These are phyloP conservation scores for Gymnopilus junonius DNA, from an alignment of 768 basidiomycete species.

Conservation along the genomic window DNA sequence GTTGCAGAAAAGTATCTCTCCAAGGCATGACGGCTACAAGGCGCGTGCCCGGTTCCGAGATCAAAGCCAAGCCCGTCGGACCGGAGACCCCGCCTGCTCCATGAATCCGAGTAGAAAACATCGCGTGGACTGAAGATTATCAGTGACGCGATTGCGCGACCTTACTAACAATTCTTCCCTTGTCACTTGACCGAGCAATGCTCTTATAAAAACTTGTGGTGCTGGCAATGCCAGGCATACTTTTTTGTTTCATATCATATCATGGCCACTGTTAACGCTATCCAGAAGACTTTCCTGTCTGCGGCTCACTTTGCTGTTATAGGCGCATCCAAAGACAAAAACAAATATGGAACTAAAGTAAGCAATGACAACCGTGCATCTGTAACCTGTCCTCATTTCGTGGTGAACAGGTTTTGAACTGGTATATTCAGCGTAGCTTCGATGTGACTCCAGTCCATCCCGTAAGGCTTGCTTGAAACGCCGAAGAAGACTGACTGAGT, in stretches of 20 bases:
- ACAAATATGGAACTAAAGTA: conserved; percentile 81
- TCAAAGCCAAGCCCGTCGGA: conserved; percentile 1
- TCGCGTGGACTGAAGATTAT: conserved; percentile 8
- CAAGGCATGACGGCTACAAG: conserved; percentile 26
- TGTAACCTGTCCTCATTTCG: neutral
- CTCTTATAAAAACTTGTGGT: conserved; percentile 8
- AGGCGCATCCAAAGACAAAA: conserved; percentile 80
- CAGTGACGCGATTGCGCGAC: conserved; percentile 14
- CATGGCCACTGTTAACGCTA: conserved; percentile 32
- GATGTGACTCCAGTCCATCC: conserved; percentile 77
- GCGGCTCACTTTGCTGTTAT: conserved; percentile 75
- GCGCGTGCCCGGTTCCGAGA: too few relatives aligned
- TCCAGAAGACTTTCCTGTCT: conserved; percentile 64
- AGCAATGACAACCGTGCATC: neutral
- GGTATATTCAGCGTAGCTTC: conserved; percentile 68
- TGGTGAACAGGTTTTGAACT: conserved; percentile 65
- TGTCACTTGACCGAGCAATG: conserved; percentile 17
- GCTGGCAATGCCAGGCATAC: conserved; percentile 14
- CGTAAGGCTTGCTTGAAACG: conserved; percentile 43
- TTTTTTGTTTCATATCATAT: conserved; percentile 1
- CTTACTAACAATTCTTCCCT: conserved; percentile 14
- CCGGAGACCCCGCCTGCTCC: neutral
- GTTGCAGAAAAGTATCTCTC: conserved; percentile 17
- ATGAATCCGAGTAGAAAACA: conserved; percentile 11
- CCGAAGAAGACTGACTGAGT: neutral